Evolutionary conservation across 805 yeast species (phyloP), one percentile per base, ranked within the genome.

Genomic region (Lipomyces mesembrius): DNA sequence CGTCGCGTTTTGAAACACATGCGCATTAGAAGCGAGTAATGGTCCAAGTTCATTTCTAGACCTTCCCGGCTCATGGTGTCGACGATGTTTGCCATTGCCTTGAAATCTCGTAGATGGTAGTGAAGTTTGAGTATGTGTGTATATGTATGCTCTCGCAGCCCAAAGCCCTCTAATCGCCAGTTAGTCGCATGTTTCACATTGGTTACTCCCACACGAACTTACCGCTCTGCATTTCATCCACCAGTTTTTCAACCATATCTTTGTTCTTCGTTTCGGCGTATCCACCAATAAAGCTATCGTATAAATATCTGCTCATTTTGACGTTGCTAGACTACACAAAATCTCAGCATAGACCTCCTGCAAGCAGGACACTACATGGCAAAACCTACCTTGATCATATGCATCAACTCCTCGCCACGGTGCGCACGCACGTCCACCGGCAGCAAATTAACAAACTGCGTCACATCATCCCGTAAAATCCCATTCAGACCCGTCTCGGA

Each of bases 41-140:
- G 71, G n/a, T 58, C 29, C 32, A 71, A 57, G 6, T 70, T 71
- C 2, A 77, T 75, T 39, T 69, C 64, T 43, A 77, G 56, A n/a
- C 69, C 71, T 11, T 51, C 20, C 37, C 66, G 68, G 56, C 66
- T 63, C 77, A 76, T 70, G 2, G 69, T 70, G 27, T 72, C 72
- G 14, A 73, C 64, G 2, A 72, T 63, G 14, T 55, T 58, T 1
- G 73, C 65, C 29, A 76, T 68, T n/a, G 65, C 67, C 17, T 73
- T 72, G 29, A 71, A 52, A 20, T 78, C 71, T 7, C 70, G 67
- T 20, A 68, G 54, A 56, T 75, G 76, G 68, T 74, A 73, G 25
- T 73, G 62, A 2, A 78, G 71, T 64, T 76, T 76, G 20, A 78
- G 72, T 14, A 78, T 60, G 59, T 79, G 78, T 5, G 75, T 75